A percentile compares a stretch with the other conserved stretches of the same genome.
These are phyloP conservation scores for Lactarius tabidus DNA, from an alignment of 768 basidiomycete species.

Conservation along the genomic window DNA sequence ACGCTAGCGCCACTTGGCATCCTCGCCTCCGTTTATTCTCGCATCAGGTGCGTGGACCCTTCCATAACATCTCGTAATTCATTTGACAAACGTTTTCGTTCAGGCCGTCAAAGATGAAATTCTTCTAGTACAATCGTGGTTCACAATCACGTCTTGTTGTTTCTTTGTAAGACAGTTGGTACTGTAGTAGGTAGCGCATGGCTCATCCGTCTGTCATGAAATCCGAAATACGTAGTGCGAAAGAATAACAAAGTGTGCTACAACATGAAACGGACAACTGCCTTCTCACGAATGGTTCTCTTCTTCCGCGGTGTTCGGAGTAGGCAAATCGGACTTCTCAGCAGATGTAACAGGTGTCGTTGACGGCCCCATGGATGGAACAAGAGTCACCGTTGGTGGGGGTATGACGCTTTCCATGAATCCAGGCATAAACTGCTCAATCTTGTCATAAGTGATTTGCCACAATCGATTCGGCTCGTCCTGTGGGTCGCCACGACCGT, in stretches of 20 bases:
- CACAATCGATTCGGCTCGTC: constrained; percentile 69
- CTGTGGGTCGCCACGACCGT: constrained; percentile 42
- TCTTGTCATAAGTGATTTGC: constrained; percentile 78
- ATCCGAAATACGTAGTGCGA: background rate
- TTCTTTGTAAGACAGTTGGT: background rate
- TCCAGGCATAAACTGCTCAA: constrained; percentile 89
- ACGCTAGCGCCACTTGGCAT: constrained; percentile 28
- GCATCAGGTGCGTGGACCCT: constrained; percentile 21
- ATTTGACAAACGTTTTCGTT: background rate
- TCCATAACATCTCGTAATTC: background rate
- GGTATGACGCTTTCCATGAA: constrained; percentile 74
- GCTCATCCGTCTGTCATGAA: background rate
- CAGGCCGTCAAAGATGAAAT: constrained; percentile 22
- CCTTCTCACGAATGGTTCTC: background rate
- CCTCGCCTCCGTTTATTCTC: constrained; percentile 33
- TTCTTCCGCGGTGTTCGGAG: background rate
- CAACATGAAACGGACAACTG: background rate
- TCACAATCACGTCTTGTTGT: background rate
- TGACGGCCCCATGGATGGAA: constrained; percentile 11
- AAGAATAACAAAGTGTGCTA: background rate
- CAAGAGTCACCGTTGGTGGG: constrained; percentile 30
- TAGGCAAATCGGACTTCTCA: background rate
- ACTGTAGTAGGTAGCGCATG: background rate
- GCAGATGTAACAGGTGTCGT: background rate
- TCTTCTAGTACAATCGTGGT: background rate